phyloP scores from a whole-genome alignment of 805 yeast species.

The Wickerhamiella bombiphila region DNA sequence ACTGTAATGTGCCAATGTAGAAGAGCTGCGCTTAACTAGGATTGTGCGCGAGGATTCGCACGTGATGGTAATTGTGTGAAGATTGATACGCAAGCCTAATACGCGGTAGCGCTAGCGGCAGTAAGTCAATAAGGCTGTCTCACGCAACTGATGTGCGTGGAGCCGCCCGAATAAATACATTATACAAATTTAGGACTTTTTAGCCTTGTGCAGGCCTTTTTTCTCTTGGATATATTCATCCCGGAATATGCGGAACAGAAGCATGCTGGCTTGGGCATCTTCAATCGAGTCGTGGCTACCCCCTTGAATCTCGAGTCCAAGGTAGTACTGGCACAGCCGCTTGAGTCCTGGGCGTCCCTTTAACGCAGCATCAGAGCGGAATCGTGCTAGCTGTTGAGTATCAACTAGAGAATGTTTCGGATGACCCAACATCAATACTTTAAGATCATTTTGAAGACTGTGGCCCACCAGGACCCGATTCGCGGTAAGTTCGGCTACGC shows the following conservation, averaged over 20 bases:
- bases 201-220: no score
- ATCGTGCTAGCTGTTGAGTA: conserved; percentile 50
- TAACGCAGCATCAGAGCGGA: conserved; percentile 27
- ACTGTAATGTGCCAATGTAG: no score
- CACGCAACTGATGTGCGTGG: no score
- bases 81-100: no score
- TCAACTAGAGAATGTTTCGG: conserved; percentile 54
- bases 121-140: no score
- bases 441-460: conserved; percentile 67
- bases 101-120: no score
- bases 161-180: no score
- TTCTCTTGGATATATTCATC: neutral
- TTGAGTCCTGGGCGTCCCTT: conserved; percentile 53
- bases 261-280: conserved; percentile 82
- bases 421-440: conserved; percentile 50
- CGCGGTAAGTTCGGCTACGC: conserved; percentile 37
- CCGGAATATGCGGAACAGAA: conserved; percentile 24
- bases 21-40: no score
- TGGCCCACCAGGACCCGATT: conserved; percentile 56
- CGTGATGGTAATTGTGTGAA: no score
- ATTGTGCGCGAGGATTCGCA: no score
- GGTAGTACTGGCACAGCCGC: conserved; percentile 42
- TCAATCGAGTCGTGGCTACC: conserved; percentile 74
- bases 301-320: conserved; percentile 48
- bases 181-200: no score